phyloP scores from a whole-genome alignment of 768 basidiomycete genomes.

The Leccinum sublutescens region DNA sequence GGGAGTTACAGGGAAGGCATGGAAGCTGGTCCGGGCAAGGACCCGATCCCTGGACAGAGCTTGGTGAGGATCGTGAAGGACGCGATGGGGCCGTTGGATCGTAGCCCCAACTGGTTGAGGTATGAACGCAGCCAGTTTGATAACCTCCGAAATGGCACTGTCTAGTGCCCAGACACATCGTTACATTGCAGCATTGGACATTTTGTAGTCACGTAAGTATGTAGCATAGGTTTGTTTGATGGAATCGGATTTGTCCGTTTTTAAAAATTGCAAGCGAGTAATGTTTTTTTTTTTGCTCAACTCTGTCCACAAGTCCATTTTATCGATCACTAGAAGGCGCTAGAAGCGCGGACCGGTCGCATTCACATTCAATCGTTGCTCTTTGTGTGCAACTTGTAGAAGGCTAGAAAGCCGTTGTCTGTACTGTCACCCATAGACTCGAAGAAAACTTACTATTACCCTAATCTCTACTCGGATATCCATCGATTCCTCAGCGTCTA shows the following conservation, averaged over 20 bases:
- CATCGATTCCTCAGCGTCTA: slow-evolving; percentile 11
- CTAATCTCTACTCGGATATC: slow-evolving; percentile 20
- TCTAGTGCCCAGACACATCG: slow-evolving; percentile 19
- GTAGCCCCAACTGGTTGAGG: slow-evolving; percentile 73
- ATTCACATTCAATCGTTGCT: not conserved
- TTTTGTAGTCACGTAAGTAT: not conserved
- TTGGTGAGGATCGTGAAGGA: slow-evolving; percentile 74
- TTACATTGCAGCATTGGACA: not conserved
- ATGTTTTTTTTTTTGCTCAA: not conserved
- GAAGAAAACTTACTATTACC: slow-evolving; percentile 15
- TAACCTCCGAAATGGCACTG: slow-evolving; percentile 72
- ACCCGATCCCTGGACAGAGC: slow-evolving; percentile 64
- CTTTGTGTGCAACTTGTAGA: slow-evolving; percentile 15
- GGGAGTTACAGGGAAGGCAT: slow-evolving; percentile 62
- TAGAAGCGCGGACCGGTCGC: not conserved
- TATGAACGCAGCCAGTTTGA: slow-evolving; percentile 79
- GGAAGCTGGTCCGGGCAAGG: slow-evolving; percentile 75
- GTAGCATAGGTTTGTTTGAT: slow-evolving; percentile 2
- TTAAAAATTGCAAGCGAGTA: not conserved
- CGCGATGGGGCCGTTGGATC: slow-evolving; percentile 74
- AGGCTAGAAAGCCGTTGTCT: slow-evolving; percentile 2
- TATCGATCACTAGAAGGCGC: not conserved
- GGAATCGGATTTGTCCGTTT: not conserved
- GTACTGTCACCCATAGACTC: slow-evolving; percentile 18
- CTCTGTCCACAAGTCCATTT: not conserved